Base-by-base conservation (phyloP, 1,139 yeast genomes). In the Geotrichum fermentans region DNA sequence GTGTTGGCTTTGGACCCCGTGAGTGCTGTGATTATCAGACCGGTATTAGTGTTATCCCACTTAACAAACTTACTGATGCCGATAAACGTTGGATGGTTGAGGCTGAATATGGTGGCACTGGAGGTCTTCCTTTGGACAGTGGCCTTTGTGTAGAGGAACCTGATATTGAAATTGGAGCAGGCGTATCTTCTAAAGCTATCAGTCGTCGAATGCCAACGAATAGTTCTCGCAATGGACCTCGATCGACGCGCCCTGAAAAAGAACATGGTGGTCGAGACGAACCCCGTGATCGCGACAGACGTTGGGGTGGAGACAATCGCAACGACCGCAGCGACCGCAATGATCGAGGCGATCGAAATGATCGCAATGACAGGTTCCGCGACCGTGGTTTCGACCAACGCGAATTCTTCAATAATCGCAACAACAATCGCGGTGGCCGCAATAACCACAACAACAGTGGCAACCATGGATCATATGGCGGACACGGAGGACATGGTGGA, bases 101-200 rank as follows among this genome's bases (percentile, higher is more conserved):
- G 55, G 97, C 97, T 6, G 92, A 88, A 68, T 89, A 95, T 89
- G 98, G 98, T 58, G 98, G 98, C 58, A 86, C 97, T 45, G 95
- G 94, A 45, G 97, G 96, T 18, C 78, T 76, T 61, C 90, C 92
- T n/a, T 69, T 92, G 55, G 80, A 73, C 56, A 75, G 87, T 52
- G 96, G 96, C 47, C 72, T 88, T 65, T 88, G 83, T 24, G 80
- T 92, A 62, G 98, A 92, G 66, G 98, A 92, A 67, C 98, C 98
- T 2, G 98, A 92, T 70, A 92, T 92, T 60, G 96, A 89, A 65
- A 86, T 92, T 49, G 97, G 97, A 45, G 82, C 89, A 43, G 97
- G 97, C 54, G 85, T 89, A 40, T 85, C 96, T 0, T 87, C 97
- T 2, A 90, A 90, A 68, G 92, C 96, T 22, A 88, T 88, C 71